Evolutionary conservation across 371 early-diverging fungal genomes (phyloP).

Genomic region (Blakeslea trispora): DNA sequence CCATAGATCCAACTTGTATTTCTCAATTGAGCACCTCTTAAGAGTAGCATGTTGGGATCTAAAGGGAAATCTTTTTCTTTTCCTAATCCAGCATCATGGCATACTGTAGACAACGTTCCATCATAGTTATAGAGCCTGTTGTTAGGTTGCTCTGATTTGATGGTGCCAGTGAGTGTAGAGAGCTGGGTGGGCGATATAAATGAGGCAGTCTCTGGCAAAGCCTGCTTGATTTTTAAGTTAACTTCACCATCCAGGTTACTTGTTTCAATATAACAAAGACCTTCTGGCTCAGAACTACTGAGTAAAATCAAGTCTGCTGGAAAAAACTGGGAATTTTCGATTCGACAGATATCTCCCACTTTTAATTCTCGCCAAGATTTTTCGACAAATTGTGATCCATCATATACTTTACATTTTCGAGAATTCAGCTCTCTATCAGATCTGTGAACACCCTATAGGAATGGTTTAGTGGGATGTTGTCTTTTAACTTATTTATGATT

Average conservation of each 20-base stretch:
- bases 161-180: slow-evolving; percentile 52
- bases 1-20: slow-evolving; percentile 89
- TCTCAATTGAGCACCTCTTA: slow-evolving; percentile 80
- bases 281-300: slow-evolving; percentile 86
- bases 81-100: slow-evolving; percentile 40
- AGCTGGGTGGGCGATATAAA: slow-evolving; percentile 61
- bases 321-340: slow-evolving; percentile 84
- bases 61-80: slow-evolving; percentile 63
- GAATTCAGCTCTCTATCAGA: slow-evolving; percentile 80
- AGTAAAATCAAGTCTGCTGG: slow-evolving; percentile 92
- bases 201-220: slow-evolving; percentile 70
- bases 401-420: slow-evolving; percentile 68
- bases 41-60: slow-evolving; percentile 76
- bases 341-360: slow-evolving; percentile 91
- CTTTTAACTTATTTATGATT: too few species aligned
- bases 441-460: slow-evolving; percentile 55
- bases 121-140: slow-evolving; percentile 87
- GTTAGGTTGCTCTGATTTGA: slow-evolving; percentile 84
- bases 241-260: slow-evolving; percentile 96
- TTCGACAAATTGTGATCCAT: slow-evolving; percentile 64
- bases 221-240: slow-evolving; percentile 91
- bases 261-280: slow-evolving; percentile 93
- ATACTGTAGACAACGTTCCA: slow-evolving; percentile 61
- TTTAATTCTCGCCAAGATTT: slow-evolving; percentile 75
- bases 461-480: background rate